Evolutionary conservation across 176 grass and related monocot species (phyloP).

Genomic region (Thinopyrum elongatum): DNA sequence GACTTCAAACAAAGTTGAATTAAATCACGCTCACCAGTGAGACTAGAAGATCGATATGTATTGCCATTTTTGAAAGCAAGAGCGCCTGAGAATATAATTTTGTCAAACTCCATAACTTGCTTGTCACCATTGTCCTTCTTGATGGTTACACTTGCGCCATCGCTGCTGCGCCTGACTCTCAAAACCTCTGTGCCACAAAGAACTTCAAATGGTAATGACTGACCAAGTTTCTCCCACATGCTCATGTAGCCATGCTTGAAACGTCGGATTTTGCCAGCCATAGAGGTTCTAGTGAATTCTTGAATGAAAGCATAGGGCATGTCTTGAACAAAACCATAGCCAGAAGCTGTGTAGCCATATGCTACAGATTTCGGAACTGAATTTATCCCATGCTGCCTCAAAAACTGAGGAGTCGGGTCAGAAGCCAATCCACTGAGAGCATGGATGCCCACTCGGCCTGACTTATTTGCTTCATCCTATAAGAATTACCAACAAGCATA

Average conservation of each 20-base stretch:
- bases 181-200: conserved; percentile 52
- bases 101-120: conserved; percentile 57
- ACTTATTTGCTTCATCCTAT: conserved; percentile 62
- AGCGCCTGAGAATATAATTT: conserved; percentile 68
- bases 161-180: conserved; percentile 42
- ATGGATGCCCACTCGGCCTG: conserved; percentile 47
- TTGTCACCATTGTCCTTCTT: conserved; percentile 37
- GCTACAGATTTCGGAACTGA: conserved; percentile 76
- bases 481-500: conserved; percentile 21
- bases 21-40: conserved; percentile 46
- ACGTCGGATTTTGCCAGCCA: conserved; percentile 75
- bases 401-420: conserved; percentile 56
- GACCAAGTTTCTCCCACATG: conserved; percentile 69
- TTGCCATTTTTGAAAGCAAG: conserved; percentile 60
- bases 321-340: conserved; percentile 83
- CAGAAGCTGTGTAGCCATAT: conserved; percentile 79
- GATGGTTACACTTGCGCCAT: conserved; percentile 34
- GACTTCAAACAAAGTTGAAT: conserved; percentile 15
- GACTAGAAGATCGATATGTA: conserved; percentile 56
- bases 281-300: conserved; percentile 76
- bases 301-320: conserved; percentile 88
- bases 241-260: conserved; percentile 71
- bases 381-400: conserved; percentile 52
- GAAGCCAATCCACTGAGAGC: conserved; percentile 61
- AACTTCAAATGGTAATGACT: conserved; percentile 66